Conservation (phyloP, 768 basidiomycete genomes). For the Leccinum aurantiacum region DNA sequence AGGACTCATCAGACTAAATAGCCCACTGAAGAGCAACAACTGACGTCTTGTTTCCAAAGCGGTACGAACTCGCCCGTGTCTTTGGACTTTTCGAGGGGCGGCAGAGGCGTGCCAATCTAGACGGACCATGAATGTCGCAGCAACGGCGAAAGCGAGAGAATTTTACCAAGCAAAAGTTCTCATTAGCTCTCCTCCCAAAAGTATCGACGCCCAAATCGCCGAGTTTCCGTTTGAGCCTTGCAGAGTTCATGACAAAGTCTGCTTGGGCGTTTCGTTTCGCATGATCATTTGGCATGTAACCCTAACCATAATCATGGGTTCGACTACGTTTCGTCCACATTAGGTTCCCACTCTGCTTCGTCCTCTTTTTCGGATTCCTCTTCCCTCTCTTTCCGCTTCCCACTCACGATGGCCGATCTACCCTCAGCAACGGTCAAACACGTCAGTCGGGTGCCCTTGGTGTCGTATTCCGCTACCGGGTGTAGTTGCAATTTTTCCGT, state of each 20-base stretch:
- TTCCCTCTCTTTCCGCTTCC: constrained; percentile 40
- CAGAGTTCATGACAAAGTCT: constrained; percentile 39
- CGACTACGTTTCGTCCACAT: neutral
- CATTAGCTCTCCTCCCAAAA: constrained; percentile 67
- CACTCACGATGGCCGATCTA: constrained; percentile 22
- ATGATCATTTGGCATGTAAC: neutral
- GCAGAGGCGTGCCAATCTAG: constrained; percentile 92
- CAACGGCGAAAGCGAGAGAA: constrained; percentile 14
- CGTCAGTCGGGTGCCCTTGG: constrained; percentile 83
- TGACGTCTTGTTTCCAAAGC: constrained; percentile 95
- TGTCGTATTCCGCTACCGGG: constrained; percentile 72
- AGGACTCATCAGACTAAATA: constrained; percentile 19
- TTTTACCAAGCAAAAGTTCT: constrained; percentile 79
- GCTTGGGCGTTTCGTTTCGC: neutral
- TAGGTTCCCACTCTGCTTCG: constrained; percentile 32
- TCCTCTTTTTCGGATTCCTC: constrained; percentile 34
- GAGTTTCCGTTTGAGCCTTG: constrained; percentile 79
- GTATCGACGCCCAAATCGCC: constrained; percentile 77
- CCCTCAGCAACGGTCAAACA: constrained; percentile 65
- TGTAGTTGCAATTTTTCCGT: constrained; percentile 37
- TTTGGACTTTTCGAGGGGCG: constrained; percentile 90
- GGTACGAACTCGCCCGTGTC: constrained; percentile 96
- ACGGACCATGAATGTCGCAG: constrained; percentile 5
- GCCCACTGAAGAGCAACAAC: constrained; percentile 25
- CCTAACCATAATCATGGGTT: constrained; percentile 23